These are phyloP conservation scores for Petasospora fabianii DNA, from an alignment of 1,139 yeast species.

Conservation along the genomic window DNA sequence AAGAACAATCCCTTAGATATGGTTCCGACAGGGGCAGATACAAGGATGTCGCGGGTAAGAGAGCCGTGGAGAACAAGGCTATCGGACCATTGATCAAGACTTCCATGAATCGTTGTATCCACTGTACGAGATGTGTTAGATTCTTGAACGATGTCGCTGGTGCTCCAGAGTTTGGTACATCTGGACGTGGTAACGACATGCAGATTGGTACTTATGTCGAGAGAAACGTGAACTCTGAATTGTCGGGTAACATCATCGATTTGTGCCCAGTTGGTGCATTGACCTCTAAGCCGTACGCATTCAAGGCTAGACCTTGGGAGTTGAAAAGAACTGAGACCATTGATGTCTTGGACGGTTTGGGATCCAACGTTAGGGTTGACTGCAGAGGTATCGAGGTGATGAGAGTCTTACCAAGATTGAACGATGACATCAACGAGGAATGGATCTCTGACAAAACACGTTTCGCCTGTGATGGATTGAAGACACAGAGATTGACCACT, in stretches of 20 bases:
- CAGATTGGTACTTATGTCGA: slow-evolving; percentile 90
- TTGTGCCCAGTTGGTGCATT: slow-evolving; percentile 93
- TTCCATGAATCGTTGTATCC: slow-evolving; percentile 90
- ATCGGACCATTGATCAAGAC: slow-evolving; percentile 89
- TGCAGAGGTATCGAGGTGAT: slow-evolving; percentile 85
- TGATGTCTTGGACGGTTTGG: slow-evolving; percentile 82
- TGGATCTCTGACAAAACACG: slow-evolving; percentile 90
- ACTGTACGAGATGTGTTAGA: slow-evolving; percentile 89
- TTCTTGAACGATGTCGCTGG: slow-evolving; percentile 91
- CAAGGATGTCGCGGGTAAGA: slow-evolving; percentile 75
- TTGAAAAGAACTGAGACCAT: slow-evolving; percentile 84
- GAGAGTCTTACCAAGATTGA: slow-evolving; percentile 83
- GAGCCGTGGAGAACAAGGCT: slow-evolving; percentile 89
- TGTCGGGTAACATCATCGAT: slow-evolving; percentile 86
- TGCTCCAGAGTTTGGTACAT: slow-evolving; percentile 84
- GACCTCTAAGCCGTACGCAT: slow-evolving; percentile 86
- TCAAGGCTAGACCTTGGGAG: slow-evolving; percentile 93
- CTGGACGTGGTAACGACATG: slow-evolving; percentile 91
- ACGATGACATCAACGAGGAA: slow-evolving; percentile 86
- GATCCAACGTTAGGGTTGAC: slow-evolving; percentile 81
- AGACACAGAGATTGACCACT: slow-evolving; percentile 80
- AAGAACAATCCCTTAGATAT: slow-evolving; percentile 80
- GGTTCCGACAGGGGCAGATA: slow-evolving; percentile 88
- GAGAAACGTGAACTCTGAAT: slow-evolving; percentile 78
- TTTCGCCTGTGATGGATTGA: slow-evolving; percentile 82